Base-by-base conservation (phyloP, 2,329 filamentous ascomycete genomes). In the Alternaria sp. region DNA sequence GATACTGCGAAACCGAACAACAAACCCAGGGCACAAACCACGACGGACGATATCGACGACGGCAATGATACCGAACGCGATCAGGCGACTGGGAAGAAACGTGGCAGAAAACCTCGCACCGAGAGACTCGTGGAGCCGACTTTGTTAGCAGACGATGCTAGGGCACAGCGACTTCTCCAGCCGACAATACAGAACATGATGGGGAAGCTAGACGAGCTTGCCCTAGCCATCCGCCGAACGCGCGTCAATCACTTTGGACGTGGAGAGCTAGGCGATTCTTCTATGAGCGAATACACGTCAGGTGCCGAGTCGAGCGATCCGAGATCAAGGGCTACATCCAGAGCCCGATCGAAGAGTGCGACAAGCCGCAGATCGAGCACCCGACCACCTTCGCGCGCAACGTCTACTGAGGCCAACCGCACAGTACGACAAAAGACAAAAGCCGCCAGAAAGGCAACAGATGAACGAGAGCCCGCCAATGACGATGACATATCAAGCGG, bases 101-200 rank as follows among this genome's bases (percentile, higher is more conserved):
- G 65, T 13, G 66, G 62, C n/a, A 65, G 63, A 32, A 67, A 66
- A 47, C 30, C 62, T 21, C 63, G 64, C n/a, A 23, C 30, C 7
- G 51, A 64, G 6, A 46, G 36, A 15, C 50, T 62, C 17, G n/a
- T 54, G 9, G 71, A 64, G 43, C 88, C 91, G 0, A 83, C 85
- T 3, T 79, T 92, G 6, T 86, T 91, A 8, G 85, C 88, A 2
- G 90, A 97, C 70, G 93, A 97, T 68, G 89, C 91, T 2, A 76
- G 84, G 51, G 91, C 92, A 0, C 83, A 85, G 62, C 76, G 80
- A 2, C 82, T 96, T 6, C 81, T 97, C 15, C 85, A 85, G 0
- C 92, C 93, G 0, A 85, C 88, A 0, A 85, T 91, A 11, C 85
- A 89, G n/a, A 90, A 92, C 67, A 86, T 94, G 15, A 83, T 97